A percentile compares a stretch with the other conserved stretches of the same genome.
Conservation (phyloP, 1,139 yeast genomes). For the Hansenula sp. region DNA sequence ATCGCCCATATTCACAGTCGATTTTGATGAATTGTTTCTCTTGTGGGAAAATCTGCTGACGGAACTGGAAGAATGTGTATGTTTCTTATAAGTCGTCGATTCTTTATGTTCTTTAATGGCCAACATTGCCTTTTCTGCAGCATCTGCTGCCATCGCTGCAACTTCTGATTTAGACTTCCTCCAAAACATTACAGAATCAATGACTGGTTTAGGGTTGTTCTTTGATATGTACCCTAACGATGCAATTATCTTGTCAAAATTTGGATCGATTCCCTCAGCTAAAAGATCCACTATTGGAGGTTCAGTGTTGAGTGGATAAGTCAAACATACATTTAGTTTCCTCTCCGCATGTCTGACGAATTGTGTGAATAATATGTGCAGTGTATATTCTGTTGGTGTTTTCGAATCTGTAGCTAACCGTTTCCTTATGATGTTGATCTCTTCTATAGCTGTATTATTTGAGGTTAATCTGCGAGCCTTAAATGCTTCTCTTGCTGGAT, state of each 20-base stretch:
- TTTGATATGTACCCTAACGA: constrained; percentile 90
- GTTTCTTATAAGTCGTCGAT: constrained; percentile 14
- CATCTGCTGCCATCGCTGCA: constrained; percentile 69
- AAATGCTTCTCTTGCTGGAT: background rate
- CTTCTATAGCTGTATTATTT: constrained; percentile 13
- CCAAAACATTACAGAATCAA: constrained; percentile 98
- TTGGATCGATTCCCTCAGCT: constrained; percentile 82
- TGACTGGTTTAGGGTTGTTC: constrained; percentile 89
- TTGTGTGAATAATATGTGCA: constrained; percentile 91
- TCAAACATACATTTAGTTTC: constrained; percentile 70
- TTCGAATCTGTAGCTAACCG: constrained; percentile 58
- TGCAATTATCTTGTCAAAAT: constrained; percentile 78
- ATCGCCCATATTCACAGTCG: constrained; percentile 23
- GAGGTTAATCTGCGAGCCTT: constrained; percentile 8
- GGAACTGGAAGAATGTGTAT: constrained; percentile 24
- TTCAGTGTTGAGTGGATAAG: constrained; percentile 63
- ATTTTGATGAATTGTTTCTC: constrained; percentile 33
- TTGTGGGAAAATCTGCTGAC: constrained; percentile 30
- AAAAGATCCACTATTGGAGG: constrained; percentile 80
- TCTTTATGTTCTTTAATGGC: constrained; percentile 20
- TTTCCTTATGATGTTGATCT: constrained; percentile 18
- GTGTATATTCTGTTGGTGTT: constrained; percentile 88
- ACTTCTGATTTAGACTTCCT: constrained; percentile 86
- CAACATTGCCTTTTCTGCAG: constrained; percentile 34
- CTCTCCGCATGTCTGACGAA: constrained; percentile 92